Evolutionary conservation across 495 filamentous ascomycete species (phyloP).

Genomic region (Thozetella sp.): DNA sequence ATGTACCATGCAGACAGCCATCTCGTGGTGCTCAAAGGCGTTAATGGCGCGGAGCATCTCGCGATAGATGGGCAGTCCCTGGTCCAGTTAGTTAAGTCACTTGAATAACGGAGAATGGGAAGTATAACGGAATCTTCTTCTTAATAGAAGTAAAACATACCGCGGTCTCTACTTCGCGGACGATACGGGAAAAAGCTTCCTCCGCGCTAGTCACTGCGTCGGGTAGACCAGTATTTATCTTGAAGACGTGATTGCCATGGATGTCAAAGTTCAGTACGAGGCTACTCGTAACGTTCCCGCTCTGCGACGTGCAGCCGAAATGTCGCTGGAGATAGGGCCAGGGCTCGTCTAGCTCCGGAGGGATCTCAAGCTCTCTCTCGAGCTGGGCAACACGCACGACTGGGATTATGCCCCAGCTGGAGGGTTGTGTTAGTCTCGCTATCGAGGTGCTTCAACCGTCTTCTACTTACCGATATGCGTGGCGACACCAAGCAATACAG

Average conservation of each 20-base stretch:
- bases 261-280: constrained; percentile 31
- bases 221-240: constrained; percentile 34
- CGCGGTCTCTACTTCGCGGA: constrained; percentile 27
- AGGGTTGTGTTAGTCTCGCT: background rate
- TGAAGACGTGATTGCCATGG: constrained; percentile 22
- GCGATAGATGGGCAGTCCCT: constrained; percentile 34
- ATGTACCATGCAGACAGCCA: constrained; percentile 16
- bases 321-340: constrained; percentile 37
- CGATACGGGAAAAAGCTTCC: constrained; percentile 30
- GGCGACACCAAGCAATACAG: constrained; percentile 33
- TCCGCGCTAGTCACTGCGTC: constrained; percentile 25
- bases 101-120: too few relatives aligned
- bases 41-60: constrained; percentile 27
- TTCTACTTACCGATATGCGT: constrained; percentile 30
- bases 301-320: constrained; percentile 33
- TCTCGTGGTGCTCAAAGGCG: constrained; percentile 19
- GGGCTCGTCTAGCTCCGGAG: constrained; percentile 29
- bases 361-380: constrained; percentile 35
- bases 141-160: constrained; percentile 10
- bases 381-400: constrained; percentile 40
- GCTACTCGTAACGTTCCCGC: constrained; percentile 37
- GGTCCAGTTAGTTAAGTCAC: too few relatives aligned
- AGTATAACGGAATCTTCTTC: background rate
- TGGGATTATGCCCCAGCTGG: constrained; percentile 44
- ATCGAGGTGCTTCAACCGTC: background rate